These are phyloP conservation scores for Epichloe bromicola DNA, from an alignment of 2,329 filamentous ascomycete genomes.

Conservation along the genomic window DNA sequence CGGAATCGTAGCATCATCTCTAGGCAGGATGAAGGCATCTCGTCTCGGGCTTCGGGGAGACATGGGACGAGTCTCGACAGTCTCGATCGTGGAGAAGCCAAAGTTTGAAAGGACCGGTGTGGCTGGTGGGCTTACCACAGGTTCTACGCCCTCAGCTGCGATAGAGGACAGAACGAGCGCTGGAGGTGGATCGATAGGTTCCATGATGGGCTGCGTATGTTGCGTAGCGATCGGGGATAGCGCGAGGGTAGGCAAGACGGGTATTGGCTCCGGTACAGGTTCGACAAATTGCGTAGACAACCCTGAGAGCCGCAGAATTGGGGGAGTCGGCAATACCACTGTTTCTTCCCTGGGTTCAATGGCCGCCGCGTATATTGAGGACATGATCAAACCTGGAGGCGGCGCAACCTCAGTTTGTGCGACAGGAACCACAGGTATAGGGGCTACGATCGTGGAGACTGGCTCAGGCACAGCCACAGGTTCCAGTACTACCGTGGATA, in stretches of 20 bases:
- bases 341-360: constrained; percentile 24
- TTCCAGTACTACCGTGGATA: constrained; percentile 14
- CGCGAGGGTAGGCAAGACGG: constrained; percentile 13
- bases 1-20: constrained; percentile 26
- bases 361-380: constrained; percentile 17
- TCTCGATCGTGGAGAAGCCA: constrained; percentile 32
- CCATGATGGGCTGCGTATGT: constrained; percentile 14
- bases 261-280: constrained; percentile 17
- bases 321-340: constrained; percentile 8
- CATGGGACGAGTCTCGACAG: constrained; percentile 33
- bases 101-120: constrained; percentile 19
- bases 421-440: constrained; percentile 1
- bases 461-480: constrained; percentile 15
- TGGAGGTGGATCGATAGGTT: constrained; percentile 13
- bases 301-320: constrained; percentile 20
- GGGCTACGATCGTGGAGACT: neutral
- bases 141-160: constrained; percentile 23
- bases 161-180: constrained; percentile 25
- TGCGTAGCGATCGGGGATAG: constrained; percentile 21
- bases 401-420: neutral
- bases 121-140: constrained; percentile 15
- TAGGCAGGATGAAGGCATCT: constrained; percentile 43
- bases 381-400: constrained; percentile 15
- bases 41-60: constrained; percentile 37
- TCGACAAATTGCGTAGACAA: constrained; percentile 25